Evolutionary conservation across 2,329 filamentous ascomycete genomes (phyloP).

Genomic region (Clonostachys sp.): DNA sequence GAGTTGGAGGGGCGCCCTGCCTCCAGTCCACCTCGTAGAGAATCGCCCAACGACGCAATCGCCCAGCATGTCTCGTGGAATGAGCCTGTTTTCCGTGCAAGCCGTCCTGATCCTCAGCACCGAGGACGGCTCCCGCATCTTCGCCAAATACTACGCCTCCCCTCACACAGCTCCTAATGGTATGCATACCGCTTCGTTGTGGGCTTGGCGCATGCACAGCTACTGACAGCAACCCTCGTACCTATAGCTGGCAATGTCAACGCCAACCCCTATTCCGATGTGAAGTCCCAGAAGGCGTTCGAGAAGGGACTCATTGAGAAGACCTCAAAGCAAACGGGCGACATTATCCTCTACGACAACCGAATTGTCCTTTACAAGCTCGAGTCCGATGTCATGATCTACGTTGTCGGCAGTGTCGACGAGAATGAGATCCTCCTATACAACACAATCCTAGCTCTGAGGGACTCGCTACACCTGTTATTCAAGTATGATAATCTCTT

Average conservation of each 20-base stretch:
- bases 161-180: constrained; percentile 44
- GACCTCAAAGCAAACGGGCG: constrained; percentile 90
- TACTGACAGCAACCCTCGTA: constrained; percentile 6
- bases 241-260: constrained; percentile 40
- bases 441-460: constrained; percentile 85
- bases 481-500: constrained; percentile 66
- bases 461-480: constrained; percentile 84
- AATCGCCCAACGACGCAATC: not conserved
- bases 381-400: constrained; percentile 94
- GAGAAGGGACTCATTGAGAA: constrained; percentile 95
- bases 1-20: constrained; percentile 21
- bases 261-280: constrained; percentile 74
- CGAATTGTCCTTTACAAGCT: constrained; percentile 96
- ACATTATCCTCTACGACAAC: constrained; percentile 97
- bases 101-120: constrained; percentile 75
- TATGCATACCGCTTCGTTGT: constrained; percentile 11
- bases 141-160: constrained; percentile 84
- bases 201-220: no score
- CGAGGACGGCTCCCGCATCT: constrained; percentile 87
- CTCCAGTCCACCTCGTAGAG: not conserved
- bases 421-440: constrained; percentile 98
- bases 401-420: constrained; percentile 84
- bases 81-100: constrained; percentile 73
- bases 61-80: constrained; percentile 62
- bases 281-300: constrained; percentile 93